Base-by-base conservation (phyloP, 768 basidiomycete genomes). In the Russula compacta region DNA sequence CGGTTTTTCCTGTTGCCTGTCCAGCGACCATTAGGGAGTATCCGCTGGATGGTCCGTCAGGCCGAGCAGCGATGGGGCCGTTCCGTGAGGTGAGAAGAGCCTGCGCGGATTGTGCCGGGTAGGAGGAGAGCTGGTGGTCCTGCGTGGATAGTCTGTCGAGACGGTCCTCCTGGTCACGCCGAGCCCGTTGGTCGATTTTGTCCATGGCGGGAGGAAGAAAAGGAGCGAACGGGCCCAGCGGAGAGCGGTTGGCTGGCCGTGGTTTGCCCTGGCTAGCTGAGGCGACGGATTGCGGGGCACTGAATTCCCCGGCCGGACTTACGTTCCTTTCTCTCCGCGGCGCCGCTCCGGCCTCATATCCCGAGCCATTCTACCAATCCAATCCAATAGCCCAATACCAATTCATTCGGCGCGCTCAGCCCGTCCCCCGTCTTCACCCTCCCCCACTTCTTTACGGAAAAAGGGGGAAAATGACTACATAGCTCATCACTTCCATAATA, bases 11-110 rank as follows among this genome's bases (percentile, higher is more conserved):
- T 75, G 86, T 85, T 75, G 85, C 79, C 71, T 82, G 84, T 54
- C 89, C 89, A 60, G 89, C 89, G 69, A 89, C 88, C 76, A 92
- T 86, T 73, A 92, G 76, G 67, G 85, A 85, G 76, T 81, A 81
- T 40, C 76, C 75, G 69, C 69, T 77, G 76, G 73, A 65, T 72
- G 72, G 66, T 67, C 67, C 70, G 70, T 69, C 65, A 59, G 46
- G 62, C 63, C 69, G 66, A 63, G 61, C 49, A 61, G 64, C 56
- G 69, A 68, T 69, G 68, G 67, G 60, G 67, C 60, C 50, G 44
- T 69, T 63, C 69, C 71, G 55, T 58, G 71, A 67, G 67, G 61
- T 56, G 67, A 67, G 65, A 61, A 64, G 62, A 50, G 59, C 57
- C 62, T 63, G 61, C 60, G 72, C 67, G 69, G 67, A 58, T 58